These are phyloP conservation scores for Spencermartinsiella ligniputridi DNA, from an alignment of 1,139 yeast species.

Conservation along the genomic window DNA sequence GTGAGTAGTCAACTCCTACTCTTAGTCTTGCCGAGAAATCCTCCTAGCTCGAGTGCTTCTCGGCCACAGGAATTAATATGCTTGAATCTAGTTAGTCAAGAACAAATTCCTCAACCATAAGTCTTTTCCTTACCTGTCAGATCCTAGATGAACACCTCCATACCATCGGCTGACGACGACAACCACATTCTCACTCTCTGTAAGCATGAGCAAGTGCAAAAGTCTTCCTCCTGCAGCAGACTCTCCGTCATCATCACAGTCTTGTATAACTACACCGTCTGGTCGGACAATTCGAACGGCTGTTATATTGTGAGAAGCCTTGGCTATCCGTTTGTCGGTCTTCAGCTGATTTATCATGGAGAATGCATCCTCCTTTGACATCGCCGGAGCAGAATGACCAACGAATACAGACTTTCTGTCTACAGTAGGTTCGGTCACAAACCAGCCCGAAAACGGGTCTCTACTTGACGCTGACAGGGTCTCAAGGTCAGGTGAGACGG, in stretches of 20 bases:
- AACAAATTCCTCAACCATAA: neutral
- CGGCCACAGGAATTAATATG: constrained; percentile 89
- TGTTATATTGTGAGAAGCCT: constrained; percentile 75
- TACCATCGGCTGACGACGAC: constrained; percentile 92
- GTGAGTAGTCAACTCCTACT: constrained; percentile 2
- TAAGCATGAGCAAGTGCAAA: constrained; percentile 55
- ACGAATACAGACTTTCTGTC: constrained; percentile 87
- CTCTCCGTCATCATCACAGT: constrained; percentile 97
- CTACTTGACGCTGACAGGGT: neutral
- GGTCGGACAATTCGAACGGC: constrained; percentile 71
- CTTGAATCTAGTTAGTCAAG: constrained; percentile 55
- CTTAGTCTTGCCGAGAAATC: constrained; percentile 37
- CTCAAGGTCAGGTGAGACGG: neutral
- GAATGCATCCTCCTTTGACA: constrained; percentile 62
- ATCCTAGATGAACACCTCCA: constrained; percentile 89
- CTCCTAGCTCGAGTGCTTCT: constrained; percentile 70
- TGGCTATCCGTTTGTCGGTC: constrained; percentile 60
- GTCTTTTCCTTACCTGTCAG: constrained; percentile 46
- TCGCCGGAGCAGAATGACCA: constrained; percentile 63
- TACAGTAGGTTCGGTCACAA: constrained; percentile 63
- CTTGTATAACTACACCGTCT: constrained; percentile 57
- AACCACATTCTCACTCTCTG: constrained; percentile 79
- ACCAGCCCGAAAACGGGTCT: constrained; percentile 57
- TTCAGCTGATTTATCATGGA: constrained; percentile 48
- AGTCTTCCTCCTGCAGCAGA: constrained; percentile 92